Evolutionary conservation across 495 filamentous ascomycete genomes (phyloP).

Genomic region (Polyplosphaeria fusca): DNA sequence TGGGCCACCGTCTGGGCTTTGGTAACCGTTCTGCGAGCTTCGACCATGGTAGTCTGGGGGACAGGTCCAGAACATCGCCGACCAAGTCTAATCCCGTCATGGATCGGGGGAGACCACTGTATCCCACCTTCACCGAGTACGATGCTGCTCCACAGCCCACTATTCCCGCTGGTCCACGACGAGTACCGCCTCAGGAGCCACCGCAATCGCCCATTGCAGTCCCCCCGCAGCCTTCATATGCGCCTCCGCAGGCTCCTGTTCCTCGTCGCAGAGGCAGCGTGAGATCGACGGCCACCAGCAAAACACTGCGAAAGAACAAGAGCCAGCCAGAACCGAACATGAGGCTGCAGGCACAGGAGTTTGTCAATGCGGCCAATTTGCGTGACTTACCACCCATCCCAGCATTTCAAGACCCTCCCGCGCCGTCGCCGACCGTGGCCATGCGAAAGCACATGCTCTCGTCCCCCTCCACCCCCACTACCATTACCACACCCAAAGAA

Average conservation of each 20-base stretch:
- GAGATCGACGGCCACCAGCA: constrained; percentile 61
- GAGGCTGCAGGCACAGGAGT: constrained; percentile 40
- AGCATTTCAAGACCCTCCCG: constrained; percentile 41
- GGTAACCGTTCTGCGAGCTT: constrained; percentile 74
- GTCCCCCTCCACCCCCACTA: constrained; percentile 36
- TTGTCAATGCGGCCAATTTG: constrained; percentile 37
- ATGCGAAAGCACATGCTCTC: constrained; percentile 49
- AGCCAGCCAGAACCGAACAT: constrained; percentile 48
- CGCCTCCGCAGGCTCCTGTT: constrained; percentile 34
- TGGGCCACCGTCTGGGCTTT: constrained; percentile 56
- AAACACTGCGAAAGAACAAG: constrained; percentile 55
- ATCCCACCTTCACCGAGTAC: constrained; percentile 51
- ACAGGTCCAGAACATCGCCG: constrained; percentile 11
- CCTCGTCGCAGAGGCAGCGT: constrained; percentile 60
- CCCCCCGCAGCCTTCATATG: constrained; percentile 28
- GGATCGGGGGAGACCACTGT: constrained; percentile 35
- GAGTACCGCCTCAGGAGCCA: constrained; percentile 41
- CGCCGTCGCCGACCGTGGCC: constrained; percentile 54
- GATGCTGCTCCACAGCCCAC: constrained; percentile 89
- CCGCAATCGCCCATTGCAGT: constrained; percentile 42
- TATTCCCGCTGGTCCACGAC: constrained; percentile 73
- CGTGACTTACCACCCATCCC: constrained; percentile 29
- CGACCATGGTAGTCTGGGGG: constrained; percentile 55
- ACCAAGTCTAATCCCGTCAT: constrained; percentile 25
- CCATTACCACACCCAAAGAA: constrained; percentile 51